Evolutionary conservation across 2,329 filamentous ascomycete genomes (phyloP), one percentile per base, ranked within the genome.

Genomic region (Tolypocladium album): DNA sequence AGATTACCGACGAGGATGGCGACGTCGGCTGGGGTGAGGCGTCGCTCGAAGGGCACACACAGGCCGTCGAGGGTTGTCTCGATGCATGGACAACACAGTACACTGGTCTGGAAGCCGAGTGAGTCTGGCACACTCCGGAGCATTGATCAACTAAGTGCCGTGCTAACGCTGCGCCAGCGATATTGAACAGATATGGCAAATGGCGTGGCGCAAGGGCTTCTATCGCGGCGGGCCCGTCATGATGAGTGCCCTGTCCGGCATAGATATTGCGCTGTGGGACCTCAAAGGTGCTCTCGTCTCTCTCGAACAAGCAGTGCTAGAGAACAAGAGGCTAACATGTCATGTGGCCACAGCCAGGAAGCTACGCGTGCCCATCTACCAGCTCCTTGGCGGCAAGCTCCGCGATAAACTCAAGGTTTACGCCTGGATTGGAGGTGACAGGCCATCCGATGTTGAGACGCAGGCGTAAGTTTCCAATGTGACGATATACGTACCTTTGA

Each of bases 191-290:
- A 87, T 92, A 61, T 92, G 89, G 89, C 88, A 91, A 69, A 80
- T 82, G 64, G 82, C 83, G 34, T 92, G 86, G 82, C 81, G 89
- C 50, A 76, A 82, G 50, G 83, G 84, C 0, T 93, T 92, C 71
- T 92, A 92, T 71, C 80, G 89, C 36, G 89, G 89, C 2, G 89
- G 89, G 0, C 87, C 89, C 0, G 88, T 92, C 12, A 87, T 92
- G 64, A 92, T 92, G 88, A 89, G 85, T 64, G 89, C 89, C 0
- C 73, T 92, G 20, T 83, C 88, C 0, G 89, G 89, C 2, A 84
- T 92, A 58, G 89, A 92, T 67, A 92, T 92, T 70, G 88, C 88
- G 0, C 75, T 92, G 0, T 92, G 88, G 88, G 88, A 92, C 72
- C 75, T 92, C 24, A 91, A 92, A 76, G 77, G 77, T 75, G 76